Evolutionary conservation across 768 basidiomycete genomes (phyloP), one percentile per base, ranked within the genome.

Genomic region (Brasilioporus rufonigricans): DNA sequence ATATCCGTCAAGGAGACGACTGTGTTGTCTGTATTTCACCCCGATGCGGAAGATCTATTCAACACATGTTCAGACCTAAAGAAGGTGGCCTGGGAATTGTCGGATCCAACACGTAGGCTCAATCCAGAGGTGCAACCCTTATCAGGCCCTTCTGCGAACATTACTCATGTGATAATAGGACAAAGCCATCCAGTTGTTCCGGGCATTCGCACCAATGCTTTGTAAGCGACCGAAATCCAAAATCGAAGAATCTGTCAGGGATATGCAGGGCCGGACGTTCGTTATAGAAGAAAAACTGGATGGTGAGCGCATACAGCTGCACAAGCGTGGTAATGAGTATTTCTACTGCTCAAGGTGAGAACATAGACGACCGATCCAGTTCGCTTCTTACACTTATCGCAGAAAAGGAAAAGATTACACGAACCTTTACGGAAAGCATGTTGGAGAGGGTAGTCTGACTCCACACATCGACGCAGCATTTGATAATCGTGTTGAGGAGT

Each of bases 221-320:
- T 97, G 93, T 74, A 93, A 91, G 64, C 84, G 96, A 8, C 88
- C 93, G 1, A 89, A 85, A 0, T 82, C 80, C 58, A 89, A 82
- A 58, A 82, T 96, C 24, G 88, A 89, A 61, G 88, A 91, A 26
- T 84, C 93, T 0, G 84, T 96, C 45, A 89, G 86, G 61, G 82
- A 87, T 54, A 95, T 99, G 87, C 82, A 81, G 19, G 83, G 84
- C 10, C 69, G 76, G 8, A 81, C 84, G 40, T 99, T 99, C 65
- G 74, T 93, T 57, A 89, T 99, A 35, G 97, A 99, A 68, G 97
- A 99, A 74, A 99, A 98, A 68, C 79, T 98, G 2, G 97, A 99
- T 62, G 97, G 97, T 2, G 97, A 99, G 69, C 77, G 97, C 32
- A 93, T 99, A 73, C 97, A 98, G 68, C 61, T 99, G 52, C 97